phyloP scores from a whole-genome alignment of 345 rosid genomes.

The Brassica nigra region DNA sequence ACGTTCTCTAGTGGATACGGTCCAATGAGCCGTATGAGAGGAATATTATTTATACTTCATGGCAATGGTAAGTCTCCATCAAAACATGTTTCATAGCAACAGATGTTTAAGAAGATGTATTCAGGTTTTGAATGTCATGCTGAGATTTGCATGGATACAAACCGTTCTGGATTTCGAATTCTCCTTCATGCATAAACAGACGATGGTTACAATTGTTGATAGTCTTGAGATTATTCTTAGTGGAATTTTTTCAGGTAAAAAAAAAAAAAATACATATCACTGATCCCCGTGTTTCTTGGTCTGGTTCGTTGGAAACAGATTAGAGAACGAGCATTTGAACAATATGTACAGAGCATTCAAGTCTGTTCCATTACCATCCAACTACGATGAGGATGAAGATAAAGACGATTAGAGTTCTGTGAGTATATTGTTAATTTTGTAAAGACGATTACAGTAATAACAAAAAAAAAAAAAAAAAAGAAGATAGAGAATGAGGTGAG shows the following conservation, averaged over 20 bases:
- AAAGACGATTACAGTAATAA: too few relatives aligned
- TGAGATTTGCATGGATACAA: conserved; percentile 75
- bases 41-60: too few relatives aligned
- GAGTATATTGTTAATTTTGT: too few relatives aligned
- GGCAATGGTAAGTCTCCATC: too few relatives aligned
- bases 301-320: conserved; percentile 30
- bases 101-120: conserved; percentile 18
- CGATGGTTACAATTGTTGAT: conserved; percentile 52
- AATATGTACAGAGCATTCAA: conserved; percentile 71
- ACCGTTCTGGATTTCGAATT: conserved; percentile 49
- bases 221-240: conserved; percentile 72
- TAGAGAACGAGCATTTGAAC: conserved; percentile 79
- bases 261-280: neutral
- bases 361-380: conserved; percentile 66
- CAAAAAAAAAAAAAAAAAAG: too few relatives aligned
- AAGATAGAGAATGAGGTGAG: neutral
- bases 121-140: conserved; percentile 55
- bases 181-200: conserved; percentile 42
- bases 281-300: neutral
- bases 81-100: conserved; percentile 7
- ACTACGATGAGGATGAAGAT: conserved; percentile 53
- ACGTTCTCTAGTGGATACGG: too few relatives aligned
- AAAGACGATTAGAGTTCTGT: conserved; percentile 36
- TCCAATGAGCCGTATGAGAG: too few relatives aligned
- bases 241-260: conserved; percentile 74